A percentile compares a stretch with the other conserved stretches of the same genome.
phyloP scores from a whole-genome alignment of 441 rosid genomes.

The Erodium trifolium region DNA sequence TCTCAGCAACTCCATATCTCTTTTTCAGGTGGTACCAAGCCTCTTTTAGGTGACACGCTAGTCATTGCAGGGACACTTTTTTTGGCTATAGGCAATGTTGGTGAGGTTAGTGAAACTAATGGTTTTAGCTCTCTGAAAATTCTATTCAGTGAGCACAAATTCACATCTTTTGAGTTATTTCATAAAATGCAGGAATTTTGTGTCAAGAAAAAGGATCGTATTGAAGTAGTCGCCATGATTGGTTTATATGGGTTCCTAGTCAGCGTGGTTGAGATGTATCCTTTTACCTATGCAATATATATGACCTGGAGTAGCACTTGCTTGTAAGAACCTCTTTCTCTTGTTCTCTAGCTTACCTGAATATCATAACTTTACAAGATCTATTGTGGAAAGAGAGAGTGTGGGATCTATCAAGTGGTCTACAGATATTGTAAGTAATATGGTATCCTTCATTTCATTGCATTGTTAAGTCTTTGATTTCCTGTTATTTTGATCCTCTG shows the following conservation, averaged over 20 bases:
- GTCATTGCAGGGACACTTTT: constrained; percentile 45
- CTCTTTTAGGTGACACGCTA: constrained; percentile 46
- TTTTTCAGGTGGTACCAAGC: constrained; percentile 46
- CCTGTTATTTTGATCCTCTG: neutral
- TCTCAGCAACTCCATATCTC: neutral
- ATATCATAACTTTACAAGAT: constrained; percentile 25
- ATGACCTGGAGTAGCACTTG: too few relatives aligned
- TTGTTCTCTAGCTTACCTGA: neutral
- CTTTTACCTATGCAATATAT: constrained; percentile 17
- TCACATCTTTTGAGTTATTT: neutral
- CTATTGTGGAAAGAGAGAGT: constrained; percentile 36
- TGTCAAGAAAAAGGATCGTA: constrained; percentile 44
- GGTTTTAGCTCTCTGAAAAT: neutral
- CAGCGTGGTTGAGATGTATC: constrained; percentile 45
- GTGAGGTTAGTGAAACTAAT: constrained; percentile 38
- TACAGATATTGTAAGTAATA: constrained; percentile 35
- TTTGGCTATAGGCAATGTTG: constrained; percentile 50
- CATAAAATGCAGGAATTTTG: constrained; percentile 42
- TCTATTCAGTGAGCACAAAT: neutral
- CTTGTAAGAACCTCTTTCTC: neutral
- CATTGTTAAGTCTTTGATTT: neutral
- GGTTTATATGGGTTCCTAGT: constrained; percentile 43
- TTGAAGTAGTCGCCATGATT: constrained; percentile 49
- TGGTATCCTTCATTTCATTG: neutral
- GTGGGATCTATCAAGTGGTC: constrained; percentile 42